Evolutionary conservation across 2,329 filamentous ascomycete species (phyloP), one percentile per base, ranked within the genome.

Genomic region (Ploettnerulaceae sp.): DNA sequence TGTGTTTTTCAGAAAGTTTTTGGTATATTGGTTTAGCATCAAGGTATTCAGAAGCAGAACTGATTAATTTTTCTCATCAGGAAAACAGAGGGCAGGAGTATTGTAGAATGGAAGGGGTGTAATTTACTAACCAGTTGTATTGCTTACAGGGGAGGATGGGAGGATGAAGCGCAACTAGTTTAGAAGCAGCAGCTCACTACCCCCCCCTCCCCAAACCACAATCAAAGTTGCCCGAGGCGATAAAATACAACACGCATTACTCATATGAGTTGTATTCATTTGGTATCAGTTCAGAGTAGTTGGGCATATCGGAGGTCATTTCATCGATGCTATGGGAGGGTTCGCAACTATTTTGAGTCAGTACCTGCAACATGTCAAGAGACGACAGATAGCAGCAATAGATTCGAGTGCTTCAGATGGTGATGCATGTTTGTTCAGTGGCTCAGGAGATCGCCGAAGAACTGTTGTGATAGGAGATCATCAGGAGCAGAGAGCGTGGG

Each of bases 41-140:
- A 84, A 69, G 58, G 65, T 62, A 59, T 78, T 85, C 81, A 84
- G 81, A 76, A 85, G 81, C 81, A 85, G 81, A 85, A 85, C 81
- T 85, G 81, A 75, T 75, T 72, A 72, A 69, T 67, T 55, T 59
- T 69, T 80, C 70, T 84, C 81, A 84, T 85, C 81, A 84, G 72
- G 62, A 65, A 73, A 48, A 32, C 20, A 20, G 29, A 33, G 21
- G n/a, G 15, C n/a, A 20, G n/a, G 20, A 9, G 22, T 35, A 14
- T n/a, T n/a, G n/a, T n/a, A 42, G 36, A 45, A n/a, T 9, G 40
- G 7, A 29, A 18, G 15, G 31, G n/a, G n/a, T n/a, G n/a, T n/a
- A n/a, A n/a, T n/a, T n/a, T n/a, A 41, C 45, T 42, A 14, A 49
- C 47, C 47, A 45, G 15, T 11, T 35, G 15, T 36, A 4, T 17